Base-by-base conservation (phyloP, 305 asterid genomes). In the Lippia alba region DNA sequence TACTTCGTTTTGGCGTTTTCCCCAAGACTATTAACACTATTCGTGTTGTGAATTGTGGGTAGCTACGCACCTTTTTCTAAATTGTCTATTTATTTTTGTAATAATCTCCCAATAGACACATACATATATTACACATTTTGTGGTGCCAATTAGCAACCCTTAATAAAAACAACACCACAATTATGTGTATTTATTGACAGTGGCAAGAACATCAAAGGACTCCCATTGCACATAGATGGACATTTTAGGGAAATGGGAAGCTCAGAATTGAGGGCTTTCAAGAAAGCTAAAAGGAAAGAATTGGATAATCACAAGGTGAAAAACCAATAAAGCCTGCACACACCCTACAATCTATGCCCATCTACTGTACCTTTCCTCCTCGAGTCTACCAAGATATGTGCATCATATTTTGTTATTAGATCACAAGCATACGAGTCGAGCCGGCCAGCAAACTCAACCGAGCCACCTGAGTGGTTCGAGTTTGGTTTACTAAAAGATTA, bases 221-320 rank as follows among this genome's bases (percentile, higher is more conserved):
- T 36, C 9, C 41, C 6, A 12, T 33, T 65, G 70, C 70, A 66
- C 39, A 46, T 64, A 61, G 33, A 70, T 71, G 76, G 72, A 58
- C 66, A 44, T 64, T 56, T 61, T 64, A 36, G 75, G 75, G 74
- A 70, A 75, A 56, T 19, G 70, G 51, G 71, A 15, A 64, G 48
- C 20, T 0, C n/a, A 19, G 6, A 61, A 39, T 14, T 36, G 41
- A 30, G 45, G 54, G 53, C 56, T 51, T 49, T 51, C 30, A 57
- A 53, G 46, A 64, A 63, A 58, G 15, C 45, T 20, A 34, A 16
- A 53, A 55, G 54, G n/a, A n/a, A n/a, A n/a, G n/a, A n/a, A n/a
- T n/a, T n/a, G n/a, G 46, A 56, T 19, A 19, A 67, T 8, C 50
- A 58, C 12, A 45, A 46, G 69, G 56, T 48, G 49, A 64, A 46